Percentiles rank a stretch among this genome's conserved stretches.
Conservation (phyloP, 2,329 filamentous ascomycete genomes). For the Chaetomium strumarium region DNA sequence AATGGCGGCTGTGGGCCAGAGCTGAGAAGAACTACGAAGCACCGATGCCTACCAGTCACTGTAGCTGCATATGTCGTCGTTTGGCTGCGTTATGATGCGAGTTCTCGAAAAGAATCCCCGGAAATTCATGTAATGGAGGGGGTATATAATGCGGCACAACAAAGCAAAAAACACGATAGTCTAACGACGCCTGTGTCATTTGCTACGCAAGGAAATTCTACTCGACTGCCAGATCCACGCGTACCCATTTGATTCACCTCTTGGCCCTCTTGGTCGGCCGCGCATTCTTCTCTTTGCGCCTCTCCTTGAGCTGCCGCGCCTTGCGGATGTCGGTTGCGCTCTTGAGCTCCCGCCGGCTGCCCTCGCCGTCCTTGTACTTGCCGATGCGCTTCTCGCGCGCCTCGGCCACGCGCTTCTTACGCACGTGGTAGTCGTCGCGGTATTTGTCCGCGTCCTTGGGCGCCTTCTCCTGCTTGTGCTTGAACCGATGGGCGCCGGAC, state of each 20-base stretch:
- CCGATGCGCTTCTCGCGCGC: slow-evolving; percentile 80
- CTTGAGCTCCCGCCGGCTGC: slow-evolving; percentile 73
- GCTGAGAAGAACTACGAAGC: too few species aligned
- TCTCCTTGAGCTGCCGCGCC: slow-evolving; percentile 70
- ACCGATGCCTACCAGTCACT: too few species aligned
- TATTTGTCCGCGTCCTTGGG: slow-evolving; percentile 92
- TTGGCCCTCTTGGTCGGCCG: slow-evolving; percentile 59
- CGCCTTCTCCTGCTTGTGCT: slow-evolving; percentile 80
- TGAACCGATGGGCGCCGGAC: slow-evolving; percentile 52
- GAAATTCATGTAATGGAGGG: too few species aligned
- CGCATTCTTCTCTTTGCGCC: slow-evolving; percentile 79
- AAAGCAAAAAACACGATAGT: too few species aligned
- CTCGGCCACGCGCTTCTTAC: slow-evolving; percentile 84
- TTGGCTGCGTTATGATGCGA: too few species aligned
- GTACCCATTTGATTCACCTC: slow-evolving; percentile 7
- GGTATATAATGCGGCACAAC: too few species aligned
- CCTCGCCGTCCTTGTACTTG: slow-evolving; percentile 64
- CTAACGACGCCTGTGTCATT: too few species aligned
- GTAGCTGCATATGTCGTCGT: too few species aligned
- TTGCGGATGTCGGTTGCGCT: slow-evolving; percentile 79
- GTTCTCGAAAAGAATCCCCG: too few species aligned
- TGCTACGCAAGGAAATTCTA: too few species aligned
- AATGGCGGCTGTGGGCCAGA: too few species aligned
- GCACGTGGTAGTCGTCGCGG: slow-evolving; percentile 81
- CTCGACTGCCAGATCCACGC: too few species aligned